Evolutionary conservation across 2,329 filamentous ascomycete genomes (phyloP), one percentile per base, ranked within the genome.

Genomic region (Venturia aucupariae): DNA sequence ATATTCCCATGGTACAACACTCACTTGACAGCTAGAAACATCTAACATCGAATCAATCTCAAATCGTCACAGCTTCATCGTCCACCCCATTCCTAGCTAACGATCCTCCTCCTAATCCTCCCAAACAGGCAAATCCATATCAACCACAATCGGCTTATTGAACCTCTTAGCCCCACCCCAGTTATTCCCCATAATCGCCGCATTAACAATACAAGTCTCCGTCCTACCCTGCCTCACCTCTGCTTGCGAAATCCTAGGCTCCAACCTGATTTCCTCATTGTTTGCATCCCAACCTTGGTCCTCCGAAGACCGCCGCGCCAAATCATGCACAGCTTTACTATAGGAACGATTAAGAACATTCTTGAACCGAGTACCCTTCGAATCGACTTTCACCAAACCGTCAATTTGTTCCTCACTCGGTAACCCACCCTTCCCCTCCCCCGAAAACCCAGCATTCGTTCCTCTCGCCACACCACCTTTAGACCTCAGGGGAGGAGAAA

Each of bases 131-230:
- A 94, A 77, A 68, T 92, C 85, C 38, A 95, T 71, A 72, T 96
- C 90, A 15, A 96, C 86, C n/a, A 95, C 87, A 68, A 95, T 88
- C 24, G 90, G 87, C 72, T 92, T 90, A 74, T 92, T 86, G 75
- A 89, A 86, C 67, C 75, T 80, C 73, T 86, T 89, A 19, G 84
- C 84, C 1, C 75, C 79, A 41, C 69, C 69, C 75, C 84, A 87
- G 66, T 83, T 86, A 27, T 81, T 86, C 54, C 85, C 85, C 80
- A 89, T 83, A 67, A 92, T 86, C 24, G 90, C 86, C 35, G 89
- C 89, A 75, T 96, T 95, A 69, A 94, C 82, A 63, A 95, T 78
- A 71, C 86, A 92, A 0, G 90, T 94, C 77, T 93, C 88, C 66
- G 72, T 78, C 69, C 84, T 80, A 57, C 79, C 76, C 67, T 64